A percentile compares a stretch with the other conserved stretches of the same genome.
Conservation (phyloP, 352 stramenopile species). For the Lagenidium sp. region DNA sequence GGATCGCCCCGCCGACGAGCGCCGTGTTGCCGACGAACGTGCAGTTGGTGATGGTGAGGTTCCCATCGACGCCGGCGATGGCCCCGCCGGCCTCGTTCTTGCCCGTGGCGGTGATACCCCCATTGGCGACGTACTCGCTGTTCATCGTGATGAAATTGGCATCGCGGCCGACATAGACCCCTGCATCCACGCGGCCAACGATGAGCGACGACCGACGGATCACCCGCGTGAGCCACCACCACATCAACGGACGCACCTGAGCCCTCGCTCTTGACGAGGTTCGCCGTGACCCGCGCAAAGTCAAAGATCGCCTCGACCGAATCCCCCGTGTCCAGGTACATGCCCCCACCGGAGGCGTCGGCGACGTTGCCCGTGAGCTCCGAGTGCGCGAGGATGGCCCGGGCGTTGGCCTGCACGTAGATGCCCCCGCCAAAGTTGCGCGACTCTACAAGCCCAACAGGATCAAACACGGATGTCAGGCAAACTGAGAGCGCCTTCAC, state of each 20-base stretch:
- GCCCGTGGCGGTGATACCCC: constrained; percentile 26
- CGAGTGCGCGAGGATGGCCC: constrained; percentile 13
- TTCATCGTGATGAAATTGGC: constrained; percentile 15
- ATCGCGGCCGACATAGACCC: constrained; percentile 41
- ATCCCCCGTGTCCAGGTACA: constrained; percentile 48
- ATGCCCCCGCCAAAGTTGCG: constrained; percentile 39
- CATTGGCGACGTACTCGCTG: constrained; percentile 25
- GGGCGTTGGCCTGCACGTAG: constrained; percentile 27
- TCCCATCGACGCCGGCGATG: constrained; percentile 30
- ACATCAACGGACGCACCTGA: no score
- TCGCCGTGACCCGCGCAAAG: constrained; percentile 15
- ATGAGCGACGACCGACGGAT: no score
- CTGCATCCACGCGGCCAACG: no score
- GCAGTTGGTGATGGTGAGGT: constrained; percentile 20
- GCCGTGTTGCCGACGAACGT: constrained; percentile 41
- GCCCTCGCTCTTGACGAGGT: constrained; percentile 33
- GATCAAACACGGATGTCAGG: no score
- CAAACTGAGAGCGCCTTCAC: no score
- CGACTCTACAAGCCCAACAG: constrained; percentile 17
- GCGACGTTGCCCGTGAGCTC: constrained; percentile 31
- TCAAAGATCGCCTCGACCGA: constrained; percentile 23
- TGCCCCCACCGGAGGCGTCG: constrained; percentile 44
- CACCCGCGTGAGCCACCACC: no score
- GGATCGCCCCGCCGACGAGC: constrained; percentile 27
- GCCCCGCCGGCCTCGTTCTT: constrained; percentile 51